Evolutionary conservation across 768 basidiomycete genomes (phyloP).

Genomic region (Auricularia heimuer): DNA sequence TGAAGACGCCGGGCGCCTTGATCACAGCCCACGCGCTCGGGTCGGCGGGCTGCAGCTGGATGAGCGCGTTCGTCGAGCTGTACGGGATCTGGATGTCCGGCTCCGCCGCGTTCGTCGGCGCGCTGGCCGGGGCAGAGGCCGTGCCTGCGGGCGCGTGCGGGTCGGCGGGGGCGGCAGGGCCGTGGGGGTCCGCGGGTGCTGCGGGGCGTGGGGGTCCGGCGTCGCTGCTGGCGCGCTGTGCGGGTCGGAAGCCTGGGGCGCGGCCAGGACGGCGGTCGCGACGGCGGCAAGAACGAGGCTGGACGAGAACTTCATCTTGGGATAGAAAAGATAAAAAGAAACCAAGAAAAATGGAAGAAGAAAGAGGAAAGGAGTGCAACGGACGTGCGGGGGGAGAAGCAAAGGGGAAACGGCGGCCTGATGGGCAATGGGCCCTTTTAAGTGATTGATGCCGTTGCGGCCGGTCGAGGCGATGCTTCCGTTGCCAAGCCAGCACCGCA

Average conservation of each 20-base stretch:
- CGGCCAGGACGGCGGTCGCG: not conserved
- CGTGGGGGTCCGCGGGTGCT: not conserved
- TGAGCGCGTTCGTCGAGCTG: not conserved
- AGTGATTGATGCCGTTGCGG: too few relatives aligned
- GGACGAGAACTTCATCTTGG: not conserved
- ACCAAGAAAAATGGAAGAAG: not conserved
- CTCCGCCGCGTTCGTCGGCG: not conserved
- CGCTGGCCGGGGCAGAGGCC: too few relatives aligned
- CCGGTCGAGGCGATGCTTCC: too few relatives aligned
- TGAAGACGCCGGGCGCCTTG: not conserved
- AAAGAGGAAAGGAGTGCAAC: not conserved
- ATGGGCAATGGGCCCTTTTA: too few relatives aligned
- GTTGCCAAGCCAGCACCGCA: too few relatives aligned
- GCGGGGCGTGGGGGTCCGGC: not conserved
- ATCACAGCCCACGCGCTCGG: not conserved
- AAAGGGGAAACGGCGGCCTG: not conserved
- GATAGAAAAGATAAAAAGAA: not conserved
- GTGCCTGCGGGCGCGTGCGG: not conserved
- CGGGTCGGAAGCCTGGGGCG: not conserved
- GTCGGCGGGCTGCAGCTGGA: not conserved
- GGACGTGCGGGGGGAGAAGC: not conserved
- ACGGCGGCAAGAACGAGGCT: not conserved
- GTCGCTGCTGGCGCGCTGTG: too few relatives aligned
- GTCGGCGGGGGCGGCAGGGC: not conserved
- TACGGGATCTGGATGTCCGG: constrained; percentile 2